Base-by-base conservation (phyloP, 345 rosid species). In the Hirschfeldia incana region DNA sequence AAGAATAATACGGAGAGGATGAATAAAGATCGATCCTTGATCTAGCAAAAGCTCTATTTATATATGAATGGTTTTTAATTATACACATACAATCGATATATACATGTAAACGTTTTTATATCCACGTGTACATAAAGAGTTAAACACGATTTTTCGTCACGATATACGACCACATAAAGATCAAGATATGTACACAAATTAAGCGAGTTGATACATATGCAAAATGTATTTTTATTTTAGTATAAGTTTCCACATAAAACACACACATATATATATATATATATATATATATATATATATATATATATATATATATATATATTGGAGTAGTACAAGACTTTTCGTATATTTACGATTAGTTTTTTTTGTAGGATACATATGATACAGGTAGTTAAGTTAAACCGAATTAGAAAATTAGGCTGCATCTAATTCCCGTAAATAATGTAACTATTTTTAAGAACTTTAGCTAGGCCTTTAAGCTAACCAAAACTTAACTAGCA, bases 401-500 rank as follows among this genome's bases (percentile, higher is more conserved):
- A 63, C 26, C 12, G 64, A 32, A n/a, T 13, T 21, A 13, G 11
- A 36, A 7, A 16, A 60, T 42, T 30, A 4, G 12, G 62, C 8
- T 42, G 29, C 39, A 32, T 61, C 8, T 21, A 21, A 21, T 21
- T 21, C 16, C 29, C 16, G 15, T 30, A 44, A 76, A 17, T 42
- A 58, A 76, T 62, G 13, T 62, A 16, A 58, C 5, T 3, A 5
- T 57, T 57, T 3, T 21, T 21, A 21, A 55, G 12, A 57, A 8
- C 62, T 58, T 58, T 58, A 21, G 21, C 21, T 21, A 27, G 32
- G 33, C 63, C 21, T 21, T 59, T 59, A 26, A 73, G 53, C 32
- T 70, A 77, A 78, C 44, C 8, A 30, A 64, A 17, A 12, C 13
- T 57, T 30, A 78, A 57, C 7, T 26, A 65, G 16, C 44, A 39